Percentiles rank a stretch among this genome's conserved stretches.
These are phyloP conservation scores for Talaromyces amestolkiae DNA, from an alignment of 2,329 filamentous ascomycete species.

Conservation along the genomic window DNA sequence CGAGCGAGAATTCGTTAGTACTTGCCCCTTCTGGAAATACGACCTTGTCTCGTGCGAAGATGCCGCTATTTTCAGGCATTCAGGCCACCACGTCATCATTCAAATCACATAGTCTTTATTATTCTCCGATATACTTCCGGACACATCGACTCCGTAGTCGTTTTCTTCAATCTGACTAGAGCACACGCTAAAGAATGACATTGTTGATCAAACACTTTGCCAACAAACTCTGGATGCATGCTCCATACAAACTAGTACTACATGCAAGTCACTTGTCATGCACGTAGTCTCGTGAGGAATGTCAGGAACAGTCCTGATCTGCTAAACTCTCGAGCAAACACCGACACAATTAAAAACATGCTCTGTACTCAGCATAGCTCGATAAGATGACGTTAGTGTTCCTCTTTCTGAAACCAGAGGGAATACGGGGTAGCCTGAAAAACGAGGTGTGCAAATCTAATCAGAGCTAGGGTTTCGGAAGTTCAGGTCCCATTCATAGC, in stretches of 20 bases:
- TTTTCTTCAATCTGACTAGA: background rate
- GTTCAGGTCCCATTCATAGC: background rate
- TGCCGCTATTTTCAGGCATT: constrained; percentile 10
- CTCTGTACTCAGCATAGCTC: background rate
- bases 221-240: background rate
- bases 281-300: background rate
- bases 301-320: constrained; percentile 3
- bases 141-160: background rate
- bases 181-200: background rate
- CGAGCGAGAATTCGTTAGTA: background rate
- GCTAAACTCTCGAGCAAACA: background rate
- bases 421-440: background rate
- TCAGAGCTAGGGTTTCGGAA: constrained; percentile 1
- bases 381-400: background rate
- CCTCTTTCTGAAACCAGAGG: background rate
- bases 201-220: constrained; percentile 1
- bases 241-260: background rate
- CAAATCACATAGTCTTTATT: too few species aligned
- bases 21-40: background rate
- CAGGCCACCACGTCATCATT: background rate
- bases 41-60: background rate
- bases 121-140: constrained; percentile 4
- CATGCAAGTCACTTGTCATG: background rate
- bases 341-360: background rate
- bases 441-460: background rate